Evolutionary conservation across 1,284 basidiomycete genomes (phyloP).

Genomic region (Ustilago xerochloae): DNA sequence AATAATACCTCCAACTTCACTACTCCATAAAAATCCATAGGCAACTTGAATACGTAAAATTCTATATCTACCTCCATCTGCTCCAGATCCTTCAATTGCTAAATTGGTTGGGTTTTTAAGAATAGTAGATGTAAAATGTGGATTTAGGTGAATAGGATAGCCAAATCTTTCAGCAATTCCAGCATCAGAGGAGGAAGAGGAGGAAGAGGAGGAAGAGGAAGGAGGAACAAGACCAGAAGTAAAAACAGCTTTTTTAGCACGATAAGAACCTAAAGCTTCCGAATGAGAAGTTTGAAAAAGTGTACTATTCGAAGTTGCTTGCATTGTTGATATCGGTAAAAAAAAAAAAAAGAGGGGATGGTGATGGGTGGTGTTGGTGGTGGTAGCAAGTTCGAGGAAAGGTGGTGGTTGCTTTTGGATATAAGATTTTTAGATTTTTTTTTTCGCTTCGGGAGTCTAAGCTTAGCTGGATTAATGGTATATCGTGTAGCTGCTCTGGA

Average conservation of each 20-base stretch:
- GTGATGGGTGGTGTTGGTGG: not conserved
- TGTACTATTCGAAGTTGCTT: constrained; percentile 29
- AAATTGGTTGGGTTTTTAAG: constrained; percentile 9
- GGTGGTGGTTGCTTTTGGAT: too few relatives aligned
- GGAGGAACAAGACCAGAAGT: constrained; percentile 20
- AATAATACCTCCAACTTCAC: constrained; percentile 31
- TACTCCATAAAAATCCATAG: constrained; percentile 16
- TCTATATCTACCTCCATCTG: constrained; percentile 33
- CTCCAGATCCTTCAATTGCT: constrained; percentile 26
- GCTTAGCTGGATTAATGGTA: too few relatives aligned
- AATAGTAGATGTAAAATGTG: constrained; percentile 6
- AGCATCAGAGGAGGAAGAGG: not conserved
- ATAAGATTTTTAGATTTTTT: too few relatives aligned
- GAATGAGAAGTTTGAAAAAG: constrained; percentile 53
- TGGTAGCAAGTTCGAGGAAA: too few relatives aligned
- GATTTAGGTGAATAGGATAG: constrained; percentile 40
- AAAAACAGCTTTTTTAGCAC: constrained; percentile 28
- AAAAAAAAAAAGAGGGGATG: not conserved
- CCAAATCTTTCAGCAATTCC: constrained; percentile 25
- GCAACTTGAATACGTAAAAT: constrained; percentile 13
- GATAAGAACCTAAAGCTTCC: constrained; percentile 35
- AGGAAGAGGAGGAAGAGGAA: not conserved
- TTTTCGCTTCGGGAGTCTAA: too few relatives aligned
- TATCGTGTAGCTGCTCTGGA: too few relatives aligned
- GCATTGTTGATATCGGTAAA: constrained; percentile 19